phyloP scores from a whole-genome alignment of 164 flowering plant species.

The Liriodendron chinense region DNA sequence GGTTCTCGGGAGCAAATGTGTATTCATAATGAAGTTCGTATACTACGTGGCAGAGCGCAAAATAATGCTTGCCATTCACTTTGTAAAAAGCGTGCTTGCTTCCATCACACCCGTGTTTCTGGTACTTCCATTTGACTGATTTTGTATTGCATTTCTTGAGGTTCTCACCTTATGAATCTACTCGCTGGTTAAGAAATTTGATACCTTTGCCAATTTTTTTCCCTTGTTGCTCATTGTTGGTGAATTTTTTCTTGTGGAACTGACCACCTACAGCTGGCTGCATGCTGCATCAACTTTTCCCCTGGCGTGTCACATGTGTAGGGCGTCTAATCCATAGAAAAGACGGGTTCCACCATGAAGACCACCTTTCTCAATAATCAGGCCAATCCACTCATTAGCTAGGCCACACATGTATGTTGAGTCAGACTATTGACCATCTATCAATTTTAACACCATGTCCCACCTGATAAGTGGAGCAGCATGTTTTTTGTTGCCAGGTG shows the following conservation, averaged over 20 bases:
- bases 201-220: neutral
- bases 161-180: neutral
- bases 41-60: constrained; percentile 78
- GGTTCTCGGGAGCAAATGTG: constrained; percentile 98
- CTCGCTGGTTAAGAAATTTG: neutral
- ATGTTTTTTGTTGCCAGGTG: too few species aligned
- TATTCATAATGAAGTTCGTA: constrained; percentile 76
- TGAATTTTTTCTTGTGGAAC: neutral
- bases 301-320: too few species aligned
- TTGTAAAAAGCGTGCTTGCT: constrained; percentile 56
- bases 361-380: too few species aligned
- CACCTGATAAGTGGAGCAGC: neutral
- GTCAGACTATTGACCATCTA: neutral
- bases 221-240: neutral
- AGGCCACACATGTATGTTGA: too few species aligned
- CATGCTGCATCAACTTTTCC: neutral
- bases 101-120: constrained; percentile 46
- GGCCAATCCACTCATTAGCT: too few species aligned
- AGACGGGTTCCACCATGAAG: too few species aligned
- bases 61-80: constrained; percentile 76
- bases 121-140: constrained; percentile 36
- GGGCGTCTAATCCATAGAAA: too few species aligned
- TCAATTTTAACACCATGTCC: neutral
- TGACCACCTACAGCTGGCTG: neutral
- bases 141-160: neutral